A percentile compares a stretch with the other conserved stretches of the same genome.
These are phyloP conservation scores for Heterobasidion irregulare DNA, from an alignment of 1,284 basidiomycete genomes.

Conservation along the genomic window DNA sequence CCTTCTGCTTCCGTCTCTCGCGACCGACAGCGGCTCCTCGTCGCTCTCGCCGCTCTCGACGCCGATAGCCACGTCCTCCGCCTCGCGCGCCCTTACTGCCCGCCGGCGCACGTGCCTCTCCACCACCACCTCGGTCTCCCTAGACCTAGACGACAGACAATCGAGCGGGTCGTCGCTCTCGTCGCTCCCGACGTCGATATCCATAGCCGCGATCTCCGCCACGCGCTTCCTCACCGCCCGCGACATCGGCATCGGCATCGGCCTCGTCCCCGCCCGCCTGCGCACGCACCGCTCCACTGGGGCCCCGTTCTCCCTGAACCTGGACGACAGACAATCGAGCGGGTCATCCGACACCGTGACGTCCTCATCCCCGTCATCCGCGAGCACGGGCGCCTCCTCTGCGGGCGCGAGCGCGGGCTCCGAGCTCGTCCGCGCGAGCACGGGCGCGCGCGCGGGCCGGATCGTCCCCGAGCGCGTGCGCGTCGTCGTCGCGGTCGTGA, in stretches of 20 bases:
- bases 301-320: background rate
- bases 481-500: background rate
- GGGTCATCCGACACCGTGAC: background rate
- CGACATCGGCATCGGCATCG: background rate
- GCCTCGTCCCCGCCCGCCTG: background rate
- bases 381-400: background rate
- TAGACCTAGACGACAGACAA: background rate
- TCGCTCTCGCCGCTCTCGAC: background rate
- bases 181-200: background rate
- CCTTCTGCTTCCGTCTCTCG: background rate
- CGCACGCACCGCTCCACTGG: background rate
- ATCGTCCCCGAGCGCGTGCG: slow-evolving; percentile 14
- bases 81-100: background rate
- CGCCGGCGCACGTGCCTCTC: background rate
- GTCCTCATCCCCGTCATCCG: background rate
- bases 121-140: background rate
- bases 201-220: background rate
- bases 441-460: slow-evolving; percentile 6
- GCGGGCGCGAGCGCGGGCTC: background rate
- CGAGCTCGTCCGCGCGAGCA: background rate
- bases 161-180: background rate
- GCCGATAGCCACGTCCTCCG: background rate
- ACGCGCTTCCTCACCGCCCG: background rate
- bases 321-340: background rate
- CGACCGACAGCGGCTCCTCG: background rate